These are phyloP conservation scores for Neurospora sublineolata DNA, from an alignment of 495 filamentous ascomycete genomes.

Conservation along the genomic window DNA sequence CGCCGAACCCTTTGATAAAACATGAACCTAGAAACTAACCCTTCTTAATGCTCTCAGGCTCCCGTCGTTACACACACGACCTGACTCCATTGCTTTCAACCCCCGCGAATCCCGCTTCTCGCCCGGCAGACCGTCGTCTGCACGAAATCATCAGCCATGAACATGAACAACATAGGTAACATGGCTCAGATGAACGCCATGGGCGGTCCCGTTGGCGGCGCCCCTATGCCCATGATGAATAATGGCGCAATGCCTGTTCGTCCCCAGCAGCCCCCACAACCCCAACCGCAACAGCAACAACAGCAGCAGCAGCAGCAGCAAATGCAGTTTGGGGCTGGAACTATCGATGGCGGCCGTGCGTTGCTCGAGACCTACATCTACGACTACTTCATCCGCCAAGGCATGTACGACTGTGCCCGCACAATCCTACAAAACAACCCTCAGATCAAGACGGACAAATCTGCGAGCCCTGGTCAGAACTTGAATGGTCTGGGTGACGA, in stretches of 20 bases:
- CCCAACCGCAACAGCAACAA: background rate
- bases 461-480: constrained; percentile 44
- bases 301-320: constrained; percentile 16
- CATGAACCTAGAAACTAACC: background rate
- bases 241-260: constrained; percentile 37
- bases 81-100: background rate
- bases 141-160: constrained; percentile 41
- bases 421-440: constrained; percentile 54
- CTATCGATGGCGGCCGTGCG: constrained; percentile 29
- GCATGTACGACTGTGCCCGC: constrained; percentile 69
- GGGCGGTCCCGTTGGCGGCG: constrained; percentile 51
- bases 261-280: constrained; percentile 26
- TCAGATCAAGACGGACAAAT: constrained; percentile 39
- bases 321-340: constrained; percentile 1
- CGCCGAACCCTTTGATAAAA: background rate
- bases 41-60: background rate
- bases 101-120: constrained; percentile 12
- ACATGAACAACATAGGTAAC: constrained; percentile 42
- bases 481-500: constrained; percentile 70
- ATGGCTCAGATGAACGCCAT: constrained; percentile 53
- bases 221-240: constrained; percentile 59
- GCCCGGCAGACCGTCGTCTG: constrained; percentile 22
- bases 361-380: constrained; percentile 91
- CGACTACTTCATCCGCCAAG: constrained; percentile 82
- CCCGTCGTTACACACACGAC: background rate